Evolutionary conservation across 495 filamentous ascomycete genomes (phyloP), one percentile per base, ranked within the genome.

Genomic region (Pyronema domesticum): DNA sequence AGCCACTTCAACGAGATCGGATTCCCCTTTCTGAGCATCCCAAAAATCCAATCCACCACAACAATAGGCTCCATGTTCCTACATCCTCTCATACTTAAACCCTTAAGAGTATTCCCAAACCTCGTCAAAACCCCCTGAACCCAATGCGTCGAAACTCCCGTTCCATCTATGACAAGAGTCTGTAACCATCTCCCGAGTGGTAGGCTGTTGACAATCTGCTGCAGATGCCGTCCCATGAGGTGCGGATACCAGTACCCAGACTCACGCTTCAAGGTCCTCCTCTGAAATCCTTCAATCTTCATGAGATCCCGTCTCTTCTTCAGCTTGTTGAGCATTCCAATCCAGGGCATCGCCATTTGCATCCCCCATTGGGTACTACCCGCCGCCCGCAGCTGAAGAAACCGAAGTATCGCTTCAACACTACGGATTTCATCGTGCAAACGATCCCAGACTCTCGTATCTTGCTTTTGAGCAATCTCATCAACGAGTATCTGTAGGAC

Each of bases 21-120:
- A 1, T 54, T 30, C 0, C 37, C 14, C 7, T 46, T 18, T 9
- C 58, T 45, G 2, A 58, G 49, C 2, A 36, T 52, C 8, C 55
- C 55, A 7, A 63, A 19, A 0, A 64, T 37, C 62, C 62, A 64
- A 14, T 64, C 57, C 10, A 52, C 37, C 58, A 62, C 64, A 4
- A 53, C 36, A 7, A 39, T 53, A 15, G 61, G 57, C 13, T 64
- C 62, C 0, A 64, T 44, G 4, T 64, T 57, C 17, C 33, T 46
- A 11, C 62, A 64, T 10, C 43, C 39, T 19, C 55, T 63, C 1
- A 58, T 61, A 3, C 61, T 64, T 4, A 64, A 11, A 0, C 60
- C 62, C 9, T 48, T 51, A 3, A 64, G 19, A 0, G 57, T 64
- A 0, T 57, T 46, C 13, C 60, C 54, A 15, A 64, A 33, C 13